Conservation (phyloP, 441 rosid genomes). For the Caryocar brasiliense region DNA sequence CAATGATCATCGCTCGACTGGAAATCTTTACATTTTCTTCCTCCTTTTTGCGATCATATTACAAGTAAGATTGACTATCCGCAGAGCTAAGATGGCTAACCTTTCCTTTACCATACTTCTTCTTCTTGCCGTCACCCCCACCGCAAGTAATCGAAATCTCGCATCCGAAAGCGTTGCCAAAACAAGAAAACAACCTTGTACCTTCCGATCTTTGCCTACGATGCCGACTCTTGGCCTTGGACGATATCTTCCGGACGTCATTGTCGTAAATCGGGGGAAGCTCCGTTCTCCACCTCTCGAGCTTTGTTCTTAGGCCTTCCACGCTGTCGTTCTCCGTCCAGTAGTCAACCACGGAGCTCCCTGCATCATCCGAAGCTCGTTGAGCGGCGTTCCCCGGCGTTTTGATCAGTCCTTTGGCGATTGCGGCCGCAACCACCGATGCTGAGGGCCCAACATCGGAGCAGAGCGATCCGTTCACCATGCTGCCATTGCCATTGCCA, state of each 20-base stretch:
- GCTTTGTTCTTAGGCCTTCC: constrained; percentile 54
- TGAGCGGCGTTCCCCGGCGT: constrained; percentile 21
- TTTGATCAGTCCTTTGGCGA: constrained; percentile 63
- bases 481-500: constrained; percentile 25
- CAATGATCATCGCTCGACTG: too few species aligned
- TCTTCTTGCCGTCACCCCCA: constrained; percentile 26
- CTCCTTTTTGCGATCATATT: neutral
- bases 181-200: constrained; percentile 63
- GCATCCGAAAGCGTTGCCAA: constrained; percentile 58
- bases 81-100: neutral
- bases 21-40: too few species aligned
- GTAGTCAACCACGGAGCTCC: constrained; percentile 39
- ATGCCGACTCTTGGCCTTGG: constrained; percentile 11
- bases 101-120: constrained; percentile 9
- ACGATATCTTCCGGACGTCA: constrained; percentile 1
- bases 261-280: constrained; percentile 23
- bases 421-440: constrained; percentile 87
- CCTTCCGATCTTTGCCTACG: constrained; percentile 21
- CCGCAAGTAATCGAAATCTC: constrained; percentile 86
- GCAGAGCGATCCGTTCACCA: constrained; percentile 57
- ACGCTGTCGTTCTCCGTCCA: constrained; percentile 37
- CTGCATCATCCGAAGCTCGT: constrained; percentile 18
- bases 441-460: constrained; percentile 88
- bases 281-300: constrained; percentile 67
- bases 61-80: constrained; percentile 9